Evolutionary conservation across 2,329 filamentous ascomycete species (phyloP), one percentile per base, ranked within the genome.

Genomic region (Pseudogymnoascus pannorum): DNA sequence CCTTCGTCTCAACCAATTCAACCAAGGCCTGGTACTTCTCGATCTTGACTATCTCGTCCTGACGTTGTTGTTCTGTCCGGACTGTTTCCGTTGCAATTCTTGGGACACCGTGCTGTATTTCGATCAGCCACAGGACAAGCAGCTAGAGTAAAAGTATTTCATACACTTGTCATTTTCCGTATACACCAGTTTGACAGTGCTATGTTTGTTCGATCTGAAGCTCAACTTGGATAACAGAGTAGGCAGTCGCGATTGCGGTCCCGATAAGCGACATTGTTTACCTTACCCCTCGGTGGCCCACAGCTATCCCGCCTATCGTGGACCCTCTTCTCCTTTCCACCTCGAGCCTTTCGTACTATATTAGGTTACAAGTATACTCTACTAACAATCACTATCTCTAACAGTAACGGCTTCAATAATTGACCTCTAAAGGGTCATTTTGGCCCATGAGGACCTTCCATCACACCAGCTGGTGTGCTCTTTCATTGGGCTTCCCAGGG

Each of bases 101-200:
- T 70, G 89, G 84, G 73, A 95, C 82, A 72, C 91, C 91, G 82
- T 97, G 92, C 91, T 96, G 76, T 64, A 63, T 60, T 65, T 64
- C 64, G 59, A 68, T 69, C 71, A 72, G 71, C 66, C 62, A 62
- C 64, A 63, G 58, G 66, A 64, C 59, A 61, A 42, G 61, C 42
- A 60, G 31, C n/a, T 57, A 51, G 60, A 61, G 59, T 36, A 58
- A 8, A 38, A 60, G 51, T 61, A 42, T 44, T 59, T 63, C 69
- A 68, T 74, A 74, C 73, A 66, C 72, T 75, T 66, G 72, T 71
- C 73, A 75, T 75, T 38, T 64, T 70, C 16, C 14, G 29, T 51
- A 44, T 44, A 26, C 57, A 42, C 29, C 16, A 42, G 40, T 33
- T 54, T 24, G 35, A 31, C 26, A 22, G 20, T 57, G 58, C 20